Base-by-base conservation (phyloP, 805 yeast genomes). In the Blastobotrys terrestris region DNA sequence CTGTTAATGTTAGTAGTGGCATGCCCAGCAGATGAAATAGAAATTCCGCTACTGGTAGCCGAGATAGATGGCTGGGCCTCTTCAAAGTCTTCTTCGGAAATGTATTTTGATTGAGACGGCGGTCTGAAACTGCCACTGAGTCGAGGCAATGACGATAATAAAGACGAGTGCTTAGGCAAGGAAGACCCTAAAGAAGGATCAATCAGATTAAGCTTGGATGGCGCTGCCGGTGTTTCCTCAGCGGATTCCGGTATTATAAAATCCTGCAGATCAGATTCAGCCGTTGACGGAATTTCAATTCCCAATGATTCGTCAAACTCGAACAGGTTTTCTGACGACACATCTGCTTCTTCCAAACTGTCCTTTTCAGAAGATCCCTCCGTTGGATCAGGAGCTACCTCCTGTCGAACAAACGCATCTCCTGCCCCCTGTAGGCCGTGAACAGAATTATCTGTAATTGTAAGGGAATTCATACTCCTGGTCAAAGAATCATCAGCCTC, bases 251-350 rank as follows among this genome's bases (percentile, higher is more conserved):
- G 48, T 39, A 20, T 44, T 14, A 39, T n/a, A n/a, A n/a, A n/a
- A n/a, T n/a, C n/a, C n/a, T n/a, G n/a, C n/a, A n/a, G n/a, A n/a
- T n/a, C n/a, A n/a, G n/a, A n/a, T n/a, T n/a, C n/a, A n/a, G n/a
- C n/a, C n/a, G n/a, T n/a, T n/a, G 35, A 26, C 35, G 35, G 35
- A 11, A 26, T 26, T 26, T n/a, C 35, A 35, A 22, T 26, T 5
- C 21, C 26, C 46, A 48, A 22, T 3, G 40, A 44, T 21, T 48
- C 51, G 21, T 48, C 51, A 20, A 48, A 48, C 40, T 48, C 51
- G 31, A 48, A 48, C 45, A 48, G n/a, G 15, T 48, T 44, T 8
- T 48, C 51, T 8, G 41, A 21, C 22, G 13, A 18, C 3, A 16
- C 13, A 20, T 16, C 44, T 16, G 11, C 16, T 19, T 15, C 44